phyloP scores from a whole-genome alignment of 2,329 filamentous ascomycete species.

The Neopestalotiopsis sp. region DNA sequence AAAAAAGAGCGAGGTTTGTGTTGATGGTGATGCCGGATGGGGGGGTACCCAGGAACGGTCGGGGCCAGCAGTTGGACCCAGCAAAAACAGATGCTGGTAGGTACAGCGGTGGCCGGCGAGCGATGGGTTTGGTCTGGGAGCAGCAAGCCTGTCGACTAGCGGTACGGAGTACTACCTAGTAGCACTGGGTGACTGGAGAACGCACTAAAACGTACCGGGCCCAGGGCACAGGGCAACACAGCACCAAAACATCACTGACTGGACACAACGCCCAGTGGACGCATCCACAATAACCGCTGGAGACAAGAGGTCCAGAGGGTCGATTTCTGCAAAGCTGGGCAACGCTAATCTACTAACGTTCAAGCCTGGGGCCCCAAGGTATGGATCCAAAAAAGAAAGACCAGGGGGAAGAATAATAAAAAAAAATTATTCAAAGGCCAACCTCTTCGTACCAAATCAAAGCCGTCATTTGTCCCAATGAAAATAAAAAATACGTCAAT shows the following conservation, averaged over 20 bases:
- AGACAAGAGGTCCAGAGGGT: background rate
- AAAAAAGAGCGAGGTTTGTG: constrained; percentile 13
- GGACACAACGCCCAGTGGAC: background rate
- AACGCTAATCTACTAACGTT: background rate
- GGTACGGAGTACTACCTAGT: background rate
- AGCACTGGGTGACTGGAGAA: background rate
- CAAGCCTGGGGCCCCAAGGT: background rate
- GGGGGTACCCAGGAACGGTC: constrained; percentile 4
- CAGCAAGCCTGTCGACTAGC: background rate
- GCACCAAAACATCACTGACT: background rate
- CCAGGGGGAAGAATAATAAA: background rate
- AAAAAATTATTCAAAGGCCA: background rate
- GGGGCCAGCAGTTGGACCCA: constrained; percentile 15
- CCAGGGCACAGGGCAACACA: background rate
- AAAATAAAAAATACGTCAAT: background rate
- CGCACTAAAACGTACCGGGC: background rate
- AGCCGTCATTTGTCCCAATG: background rate
- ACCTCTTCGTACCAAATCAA: background rate
- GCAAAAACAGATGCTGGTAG: background rate
- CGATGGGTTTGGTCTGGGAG: background rate
- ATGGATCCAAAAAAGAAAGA: background rate
- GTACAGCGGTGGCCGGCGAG: background rate
- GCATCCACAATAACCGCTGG: background rate
- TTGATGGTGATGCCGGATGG: constrained; percentile 19
- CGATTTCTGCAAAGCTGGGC: constrained; percentile 1